Evolutionary conservation across 139 green algal genomes (phyloP).

Genomic region (Nannochloris sp.): DNA sequence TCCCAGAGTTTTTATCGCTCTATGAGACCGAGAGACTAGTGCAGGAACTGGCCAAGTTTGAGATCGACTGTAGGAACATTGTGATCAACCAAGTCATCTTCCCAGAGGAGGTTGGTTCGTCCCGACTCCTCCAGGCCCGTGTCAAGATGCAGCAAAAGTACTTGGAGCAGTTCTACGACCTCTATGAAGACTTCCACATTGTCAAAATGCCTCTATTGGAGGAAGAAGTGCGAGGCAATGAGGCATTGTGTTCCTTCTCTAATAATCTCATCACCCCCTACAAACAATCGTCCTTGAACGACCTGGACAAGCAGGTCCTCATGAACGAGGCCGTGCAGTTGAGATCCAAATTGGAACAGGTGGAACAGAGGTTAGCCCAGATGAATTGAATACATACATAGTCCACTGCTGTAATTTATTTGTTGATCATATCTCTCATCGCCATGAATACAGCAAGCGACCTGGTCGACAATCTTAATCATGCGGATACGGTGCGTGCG

Average conservation of each 20-base stretch:
- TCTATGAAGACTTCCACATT: constrained; percentile 94
- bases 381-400: too few species aligned
- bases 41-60: constrained; percentile 91
- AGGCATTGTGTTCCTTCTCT: constrained; percentile 58
- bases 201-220: constrained; percentile 78
- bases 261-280: constrained; percentile 54
- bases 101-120: constrained; percentile 44
- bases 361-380: too few species aligned
- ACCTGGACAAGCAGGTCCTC: background rate
- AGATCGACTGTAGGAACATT: constrained; percentile 93
- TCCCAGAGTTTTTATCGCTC: constrained; percentile 94
- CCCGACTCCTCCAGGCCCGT: constrained; percentile 64
- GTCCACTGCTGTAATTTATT: too few species aligned
- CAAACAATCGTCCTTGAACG: background rate
- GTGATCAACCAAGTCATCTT: constrained; percentile 97
- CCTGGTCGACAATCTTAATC: too few species aligned
- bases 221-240: constrained; percentile 74
- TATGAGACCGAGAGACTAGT: constrained; percentile 97
- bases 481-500: too few species aligned
- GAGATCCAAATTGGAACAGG: background rate
- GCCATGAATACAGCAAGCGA: too few species aligned
- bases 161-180: constrained; percentile 77
- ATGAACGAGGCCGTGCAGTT: background rate
- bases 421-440: too few species aligned
- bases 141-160: constrained; percentile 94